Conservation (phyloP, 805 yeast genomes). For the Cyberlindnera galapagoensis region DNA sequence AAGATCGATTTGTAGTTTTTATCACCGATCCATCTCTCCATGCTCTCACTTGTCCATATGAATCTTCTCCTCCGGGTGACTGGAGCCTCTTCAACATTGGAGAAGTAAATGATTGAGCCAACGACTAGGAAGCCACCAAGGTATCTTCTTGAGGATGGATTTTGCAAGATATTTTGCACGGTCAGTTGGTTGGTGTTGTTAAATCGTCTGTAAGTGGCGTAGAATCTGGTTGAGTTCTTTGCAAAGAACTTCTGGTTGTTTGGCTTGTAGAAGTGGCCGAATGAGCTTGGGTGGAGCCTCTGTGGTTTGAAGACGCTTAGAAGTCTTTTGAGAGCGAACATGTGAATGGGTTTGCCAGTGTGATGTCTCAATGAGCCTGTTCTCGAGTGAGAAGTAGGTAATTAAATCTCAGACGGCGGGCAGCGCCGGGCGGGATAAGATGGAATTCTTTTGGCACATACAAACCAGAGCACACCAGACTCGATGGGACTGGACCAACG, state of each 20-base stretch:
- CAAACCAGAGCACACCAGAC: too few relatives aligned
- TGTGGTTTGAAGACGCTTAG: not conserved
- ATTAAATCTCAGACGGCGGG: too few relatives aligned
- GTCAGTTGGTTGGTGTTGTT: conserved; percentile 20
- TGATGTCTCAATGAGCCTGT: not conserved
- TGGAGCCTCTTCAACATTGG: conserved; percentile 74
- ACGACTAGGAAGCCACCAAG: conserved; percentile 29
- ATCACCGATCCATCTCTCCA: conserved; percentile 60
- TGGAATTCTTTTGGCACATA: too few relatives aligned
- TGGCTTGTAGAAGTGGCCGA: conserved; percentile 8
- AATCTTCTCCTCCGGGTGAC: conserved; percentile 67
- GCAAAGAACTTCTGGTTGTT: conserved; percentile 7
- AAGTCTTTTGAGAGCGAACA: conserved; percentile 2
- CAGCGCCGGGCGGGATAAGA: too few relatives aligned
- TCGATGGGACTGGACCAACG: too few relatives aligned
- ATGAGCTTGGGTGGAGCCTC: not conserved
- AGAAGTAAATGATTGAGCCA: conserved; percentile 33
- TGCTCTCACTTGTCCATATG: conserved; percentile 60
- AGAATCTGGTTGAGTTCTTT: conserved; percentile 10
- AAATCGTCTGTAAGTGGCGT: conserved; percentile 36
- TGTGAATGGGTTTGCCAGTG: too few relatives aligned
- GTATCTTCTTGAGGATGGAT: conserved; percentile 26
- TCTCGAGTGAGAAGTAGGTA: conserved; percentile 1
- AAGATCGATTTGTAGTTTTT: conserved; percentile 56
- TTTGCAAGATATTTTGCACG: conserved; percentile 10